A percentile compares a stretch with the other conserved stretches of the same genome.
Conservation (phyloP, 2,329 filamentous ascomycete species). For the Cercospora sesami region DNA sequence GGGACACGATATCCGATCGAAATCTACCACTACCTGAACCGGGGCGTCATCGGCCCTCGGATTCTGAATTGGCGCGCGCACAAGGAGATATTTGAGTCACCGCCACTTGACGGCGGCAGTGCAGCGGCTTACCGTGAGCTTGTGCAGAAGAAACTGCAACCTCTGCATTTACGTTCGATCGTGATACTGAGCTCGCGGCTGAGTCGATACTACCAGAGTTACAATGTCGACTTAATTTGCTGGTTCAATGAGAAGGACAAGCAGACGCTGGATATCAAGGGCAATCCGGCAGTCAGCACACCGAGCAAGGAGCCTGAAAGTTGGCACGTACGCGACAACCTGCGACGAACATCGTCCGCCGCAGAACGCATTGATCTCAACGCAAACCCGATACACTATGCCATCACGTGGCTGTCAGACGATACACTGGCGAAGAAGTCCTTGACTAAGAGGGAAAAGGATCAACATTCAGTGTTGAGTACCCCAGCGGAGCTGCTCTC, state of each 20-base stretch:
- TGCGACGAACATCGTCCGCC: slow-evolving; percentile 22
- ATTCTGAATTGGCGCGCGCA: slow-evolving; percentile 81
- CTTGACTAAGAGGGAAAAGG: slow-evolving; percentile 50
- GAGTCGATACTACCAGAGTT: slow-evolving; percentile 79
- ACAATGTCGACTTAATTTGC: slow-evolving; percentile 71
- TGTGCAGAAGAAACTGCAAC: slow-evolving; percentile 70
- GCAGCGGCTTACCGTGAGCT: slow-evolving; percentile 79
- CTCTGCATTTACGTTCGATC: slow-evolving; percentile 73
- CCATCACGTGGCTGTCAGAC: slow-evolving; percentile 64
- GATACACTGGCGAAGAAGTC: slow-evolving; percentile 69
- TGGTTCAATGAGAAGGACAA: slow-evolving; percentile 78
- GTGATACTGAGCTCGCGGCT: slow-evolving; percentile 76
- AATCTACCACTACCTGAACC: slow-evolving; percentile 65
- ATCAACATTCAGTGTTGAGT: slow-evolving; percentile 58
- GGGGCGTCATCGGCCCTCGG: slow-evolving; percentile 74
- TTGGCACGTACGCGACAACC: slow-evolving; percentile 68
- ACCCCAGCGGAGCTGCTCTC: slow-evolving; percentile 63
- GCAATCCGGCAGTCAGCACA: slow-evolving; percentile 19
- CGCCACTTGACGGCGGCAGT: slow-evolving; percentile 81
- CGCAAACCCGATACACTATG: slow-evolving; percentile 48
- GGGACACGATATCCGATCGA: slow-evolving; percentile 4
- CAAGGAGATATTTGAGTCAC: slow-evolving; percentile 71
- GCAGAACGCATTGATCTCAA: slow-evolving; percentile 25
- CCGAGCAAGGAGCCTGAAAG: slow-evolving; percentile 45
- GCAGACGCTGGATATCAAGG: slow-evolving; percentile 43